Base-by-base conservation (phyloP, 495 filamentous ascomycete genomes). In the Podospora bellae-mahoneyi region DNA sequence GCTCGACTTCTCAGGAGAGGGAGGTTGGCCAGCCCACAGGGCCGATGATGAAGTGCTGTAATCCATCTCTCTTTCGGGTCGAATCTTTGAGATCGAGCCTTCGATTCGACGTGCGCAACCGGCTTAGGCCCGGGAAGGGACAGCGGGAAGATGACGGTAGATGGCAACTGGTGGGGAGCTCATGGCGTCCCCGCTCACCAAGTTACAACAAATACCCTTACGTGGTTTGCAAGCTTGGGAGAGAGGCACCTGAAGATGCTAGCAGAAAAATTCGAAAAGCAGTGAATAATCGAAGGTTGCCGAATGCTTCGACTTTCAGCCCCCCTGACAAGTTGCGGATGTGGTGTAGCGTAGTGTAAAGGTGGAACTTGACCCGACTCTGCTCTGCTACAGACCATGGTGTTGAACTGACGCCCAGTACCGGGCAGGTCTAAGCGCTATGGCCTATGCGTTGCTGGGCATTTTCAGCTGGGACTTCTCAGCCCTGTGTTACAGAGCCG, bases 1-100 rank as follows among this genome's bases (percentile, higher is more conserved):
- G 73, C 82, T 82, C 6, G 82, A 82, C 67, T 79, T 82, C 58
- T 84, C 82, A 59, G 74, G 69, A 44, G 81, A 76, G 27, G 78
- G 78, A 56, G 75, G 60, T 64, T 77, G 78, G 26, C 77, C 74
- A 30, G 68, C 66, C 76, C 76, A 78, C 26, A 74, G 63, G 19
- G 72, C 66, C 20, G 77, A 64, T 15, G 74, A 68, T 15, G 75
- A 18, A 54, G 64, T 62, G 62, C n/a, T 70, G 69, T 69, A 69
- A 44, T 78, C 77, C 77, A 80, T 76, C 26, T 48, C 39, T 10
- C 39, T 16, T 48, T 48, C 9, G 39, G 39, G 2, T 48, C 39
- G 39, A 16, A 9, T 65, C 9, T 48, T 16, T 34, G 15, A 54
- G 26, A 60, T 26, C 20, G 44, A 9, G n/a, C 16, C 2, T 2